Base-by-base conservation (phyloP, 139 green algal species). In the Gonium pectorale region DNA sequence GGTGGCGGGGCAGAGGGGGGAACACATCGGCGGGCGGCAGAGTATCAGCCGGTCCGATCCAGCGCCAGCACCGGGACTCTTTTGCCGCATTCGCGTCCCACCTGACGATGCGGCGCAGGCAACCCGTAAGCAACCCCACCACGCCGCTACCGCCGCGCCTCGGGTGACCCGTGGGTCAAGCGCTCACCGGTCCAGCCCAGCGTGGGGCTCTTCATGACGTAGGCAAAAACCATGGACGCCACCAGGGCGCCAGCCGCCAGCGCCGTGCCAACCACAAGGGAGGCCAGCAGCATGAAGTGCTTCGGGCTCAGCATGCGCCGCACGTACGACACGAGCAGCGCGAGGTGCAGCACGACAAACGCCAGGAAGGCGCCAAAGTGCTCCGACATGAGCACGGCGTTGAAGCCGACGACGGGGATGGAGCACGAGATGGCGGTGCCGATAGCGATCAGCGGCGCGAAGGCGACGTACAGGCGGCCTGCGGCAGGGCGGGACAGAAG, bases 361-460 rank as follows among this genome's bases (percentile, higher is more conserved):
- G 93, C 92, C 7, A 98, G 87, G 93, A 99, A 99, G 21, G 94
- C 93, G 54, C 89, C 95, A 92, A 99, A 98, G 93, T 99, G 97
- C 91, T 99, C 97, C 0, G 88, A 95, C 93, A 96, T 98, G 40
- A 97, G 90, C 21, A 99, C 94, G 0, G 97, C 97, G 77, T 99
- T 99, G 93, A 99, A 99, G 80, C 97, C 97, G 31, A 99, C 94
- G 21, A 99, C 97, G 1, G 97, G 97, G 71, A 99, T 95, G 82
- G 29, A 67, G 46, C 41, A 75, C 15, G 63, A 87, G 2, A 94
- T 86, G 33, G 98, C 89, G 13, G 95, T 97, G 54, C 96, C 96
- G 44, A 97, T 54, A 26, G 96, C 88, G 21, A 98, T 89, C 27
- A 97, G 89, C 0, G 96, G 96, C 13, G 95, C 93, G 79, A 96